phyloP scores from a whole-genome alignment of 148 eudicot species.

The Gaultheria prostrata region DNA sequence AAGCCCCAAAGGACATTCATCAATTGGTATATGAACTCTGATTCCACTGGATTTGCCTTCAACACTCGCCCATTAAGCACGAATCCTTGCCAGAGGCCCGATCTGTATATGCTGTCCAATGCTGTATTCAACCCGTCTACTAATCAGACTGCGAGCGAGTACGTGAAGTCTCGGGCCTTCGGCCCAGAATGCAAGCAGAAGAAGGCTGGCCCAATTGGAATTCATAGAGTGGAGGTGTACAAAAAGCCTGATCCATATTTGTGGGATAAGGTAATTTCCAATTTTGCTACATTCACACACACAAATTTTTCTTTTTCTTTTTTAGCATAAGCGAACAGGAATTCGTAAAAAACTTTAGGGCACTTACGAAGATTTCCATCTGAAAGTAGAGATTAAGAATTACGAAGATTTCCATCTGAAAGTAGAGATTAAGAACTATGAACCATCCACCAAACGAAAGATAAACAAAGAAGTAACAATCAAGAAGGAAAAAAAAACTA shows the following conservation, averaged over 20 bases:
- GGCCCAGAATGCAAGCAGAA: slow-evolving; percentile 30
- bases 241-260: slow-evolving; percentile 47
- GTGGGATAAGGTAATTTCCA: slow-evolving; percentile 50
- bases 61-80: slow-evolving; percentile 32
- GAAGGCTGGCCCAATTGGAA: slow-evolving; percentile 18
- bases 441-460: no score
- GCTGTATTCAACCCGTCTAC: not conserved
- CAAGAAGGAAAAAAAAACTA: no score
- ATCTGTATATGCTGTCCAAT: slow-evolving; percentile 31
- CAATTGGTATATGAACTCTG: slow-evolving; percentile 39
- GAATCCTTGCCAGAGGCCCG: slow-evolving; percentile 43
- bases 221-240: slow-evolving; percentile 33
- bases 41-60: slow-evolving; percentile 30
- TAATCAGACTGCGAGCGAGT: slow-evolving; percentile 29
- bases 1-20: slow-evolving; percentile 41
- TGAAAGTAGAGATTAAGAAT: no score
- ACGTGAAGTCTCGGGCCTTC: slow-evolving; percentile 8
- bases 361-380: no score
- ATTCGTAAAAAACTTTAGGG: no score
- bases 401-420: no score
- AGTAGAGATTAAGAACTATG: no score
- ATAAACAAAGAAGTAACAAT: no score
- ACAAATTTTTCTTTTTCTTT: not conserved
- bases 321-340: no score
- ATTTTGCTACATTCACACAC: not conserved